Base-by-base conservation (phyloP, 139 green algal genomes). In the Nannochloris sp. region DNA sequence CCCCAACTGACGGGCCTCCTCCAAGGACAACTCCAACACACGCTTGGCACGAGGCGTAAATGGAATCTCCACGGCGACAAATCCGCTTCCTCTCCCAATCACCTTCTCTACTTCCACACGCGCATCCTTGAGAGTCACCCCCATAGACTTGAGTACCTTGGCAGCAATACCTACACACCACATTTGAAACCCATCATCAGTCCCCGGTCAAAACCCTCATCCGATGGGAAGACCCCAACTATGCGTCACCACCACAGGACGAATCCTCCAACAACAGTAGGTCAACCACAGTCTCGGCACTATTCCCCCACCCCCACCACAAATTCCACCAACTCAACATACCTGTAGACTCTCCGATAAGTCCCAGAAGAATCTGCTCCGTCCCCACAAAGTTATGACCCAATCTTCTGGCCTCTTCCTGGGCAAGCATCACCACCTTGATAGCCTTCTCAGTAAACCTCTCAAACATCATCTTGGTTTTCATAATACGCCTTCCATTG, bases 331-430 rank as follows among this genome's bases (percentile, higher is more conserved):
- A n/a, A 28, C 25, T 25, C 23, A 30, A 23, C 50, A 16, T 26
- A 77, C 70, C 94, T 2, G 92, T 98, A 55, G 83, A 90, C 81
- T 99, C 94, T 46, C 94, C 94, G 49, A 99, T 97, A 28, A 99
- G 82, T 26, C 94, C 94, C 49, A 99, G 83, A 64, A 99, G 83
- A 56, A 99, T 91, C 86, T 97, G 94, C 83, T 99, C 94, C 13
- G 94, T 99, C 53, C 94, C 94, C 59, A 99, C 94, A 72, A 98
- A 99, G 78, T 98, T 99, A 83, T 99, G 94, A 62, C 93, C 82
- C 45, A 95, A 78, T 2, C 91, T 65, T 33, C 93, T 78, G 0
- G 91, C 89, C 82, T 99, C 94, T 80, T 99, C 94, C 72, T 99
- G 94, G 2, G 93, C 92, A 1, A 98, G 84, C 93, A 99, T 98